Evolutionary conservation across 2,329 filamentous ascomycete species (phyloP), one percentile per base, ranked within the genome.

Genomic region (Sporothrix variecibatus): DNA sequence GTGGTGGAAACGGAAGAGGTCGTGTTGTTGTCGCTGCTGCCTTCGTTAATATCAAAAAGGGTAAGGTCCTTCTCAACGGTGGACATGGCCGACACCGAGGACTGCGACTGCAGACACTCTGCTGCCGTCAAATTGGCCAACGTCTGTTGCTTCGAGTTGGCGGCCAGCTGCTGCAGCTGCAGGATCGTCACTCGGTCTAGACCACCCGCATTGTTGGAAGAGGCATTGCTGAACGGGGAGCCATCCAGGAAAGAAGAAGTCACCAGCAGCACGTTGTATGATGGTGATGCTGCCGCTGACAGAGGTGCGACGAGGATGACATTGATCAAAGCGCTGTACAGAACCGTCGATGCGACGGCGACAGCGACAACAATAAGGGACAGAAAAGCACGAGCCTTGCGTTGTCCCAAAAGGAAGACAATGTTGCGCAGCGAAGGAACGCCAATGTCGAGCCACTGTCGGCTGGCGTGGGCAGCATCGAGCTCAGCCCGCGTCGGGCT

Each of bases 401-500:
- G 80, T 17, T 81, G 79, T n/a, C 78, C 79, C 20, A 84, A 83
- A 72, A 88, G 84, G 71, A 83, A 79, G 15, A 76, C 72, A 2
- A 88, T 79, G 76, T 89, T 89, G 68, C 86, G 83, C 38, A 88
- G 70, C 12, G 87, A 88, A 7, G 87, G 85, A 23, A 88, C 82
- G 7, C 87, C 87, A 38, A 89, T 85, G 75, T 89, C 86, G 70
- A 89, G 79, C 87, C 86, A 88, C 62, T 78, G 80, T 76, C 81
- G 82, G 46, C 79, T 80, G 12, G 79, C 80, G 76, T 89, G 87
- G 5, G 87, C 87, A 15, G 76, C 78, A 38, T 83, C 81, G 9
- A 89, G 78, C 76, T 89, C 87, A 12, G 79, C 79, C 56, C 87
- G 83, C 8, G 86, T 88, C 6, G 87, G 87, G 76, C 87, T 88